phyloP scores from a whole-genome alignment of 1,139 yeast genomes.

The Pichia sp. region DNA sequence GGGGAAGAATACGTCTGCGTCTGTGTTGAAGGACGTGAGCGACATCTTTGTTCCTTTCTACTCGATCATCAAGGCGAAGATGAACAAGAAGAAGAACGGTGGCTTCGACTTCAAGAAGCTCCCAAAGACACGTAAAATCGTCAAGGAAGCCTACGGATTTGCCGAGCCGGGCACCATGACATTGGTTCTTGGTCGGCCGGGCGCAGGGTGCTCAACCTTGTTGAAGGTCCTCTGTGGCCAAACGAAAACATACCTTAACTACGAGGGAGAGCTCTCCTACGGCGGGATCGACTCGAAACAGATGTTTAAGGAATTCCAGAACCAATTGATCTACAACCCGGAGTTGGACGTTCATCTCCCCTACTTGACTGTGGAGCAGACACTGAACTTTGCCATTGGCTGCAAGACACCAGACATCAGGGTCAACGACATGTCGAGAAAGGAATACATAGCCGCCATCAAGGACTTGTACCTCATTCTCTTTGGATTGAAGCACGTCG shows the following conservation, averaged over 20 bases:
- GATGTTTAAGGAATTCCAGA: conserved; percentile 45
- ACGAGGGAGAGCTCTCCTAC: conserved; percentile 36
- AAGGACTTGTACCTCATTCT: conserved; percentile 49
- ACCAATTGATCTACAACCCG: conserved; percentile 41
- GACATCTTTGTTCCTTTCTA: conserved; percentile 42
- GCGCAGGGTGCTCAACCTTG: conserved; percentile 50
- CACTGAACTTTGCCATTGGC: conserved; percentile 41
- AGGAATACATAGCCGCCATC: conserved; percentile 36
- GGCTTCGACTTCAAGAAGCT: conserved; percentile 21
- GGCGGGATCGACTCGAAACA: conserved; percentile 57
- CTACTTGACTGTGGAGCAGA: conserved; percentile 41
- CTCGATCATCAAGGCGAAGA: conserved; percentile 17
- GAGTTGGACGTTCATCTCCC: conserved; percentile 45
- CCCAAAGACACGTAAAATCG: conserved; percentile 35
- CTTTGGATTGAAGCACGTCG: conserved; percentile 49
- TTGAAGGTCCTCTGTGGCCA: conserved; percentile 37
- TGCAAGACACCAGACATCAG: conserved; percentile 42
- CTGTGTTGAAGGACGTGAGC: conserved; percentile 49
- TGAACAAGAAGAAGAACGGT: conserved; percentile 11
- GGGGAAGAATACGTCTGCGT: conserved; percentile 47
- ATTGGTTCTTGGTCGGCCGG: conserved; percentile 51
- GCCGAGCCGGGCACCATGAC: conserved; percentile 51
- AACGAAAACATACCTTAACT: conserved; percentile 25
- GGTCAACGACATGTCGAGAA: conserved; percentile 36
- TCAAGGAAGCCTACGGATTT: conserved; percentile 39